These are phyloP conservation scores for Puccinia novopanici DNA, from an alignment of 1,284 basidiomycete species.

Conservation along the genomic window DNA sequence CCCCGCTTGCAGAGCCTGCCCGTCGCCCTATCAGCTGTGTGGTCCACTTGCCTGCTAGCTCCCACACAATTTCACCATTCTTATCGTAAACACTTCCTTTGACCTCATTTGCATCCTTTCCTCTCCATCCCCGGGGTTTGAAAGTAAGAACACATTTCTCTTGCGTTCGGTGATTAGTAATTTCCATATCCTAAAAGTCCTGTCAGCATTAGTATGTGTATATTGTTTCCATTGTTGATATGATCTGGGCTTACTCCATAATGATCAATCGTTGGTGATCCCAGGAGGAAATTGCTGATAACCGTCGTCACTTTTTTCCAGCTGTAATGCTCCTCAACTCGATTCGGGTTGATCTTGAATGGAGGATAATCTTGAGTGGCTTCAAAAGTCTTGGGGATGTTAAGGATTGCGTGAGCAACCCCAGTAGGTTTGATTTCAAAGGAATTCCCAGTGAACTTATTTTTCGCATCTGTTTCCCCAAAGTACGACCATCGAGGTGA, in stretches of 20 bases:
- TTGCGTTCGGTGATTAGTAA: constrained; percentile 89
- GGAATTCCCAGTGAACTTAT: constrained; percentile 91
- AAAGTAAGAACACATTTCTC: constrained; percentile 88
- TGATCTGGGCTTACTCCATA: constrained; percentile 67
- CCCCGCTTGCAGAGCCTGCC: constrained; percentile 64
- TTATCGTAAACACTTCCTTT: constrained; percentile 77
- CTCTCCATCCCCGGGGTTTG: constrained; percentile 93
- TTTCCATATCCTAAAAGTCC: constrained; percentile 68
- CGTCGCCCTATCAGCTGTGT: constrained; percentile 85
- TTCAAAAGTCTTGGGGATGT: constrained; percentile 70
- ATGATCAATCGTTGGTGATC: constrained; percentile 91
- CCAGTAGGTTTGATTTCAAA: constrained; percentile 97
- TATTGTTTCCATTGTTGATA: background rate
- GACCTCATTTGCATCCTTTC: constrained; percentile 87
- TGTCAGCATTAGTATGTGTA: background rate
- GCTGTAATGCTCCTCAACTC: constrained; percentile 77
- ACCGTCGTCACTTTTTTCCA: constrained; percentile 96
- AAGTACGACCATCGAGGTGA: constrained; percentile 86
- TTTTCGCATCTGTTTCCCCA: constrained; percentile 89
- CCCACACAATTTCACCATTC: constrained; percentile 71
- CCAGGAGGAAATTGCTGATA: constrained; percentile 89
- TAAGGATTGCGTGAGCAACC: constrained; percentile 82
- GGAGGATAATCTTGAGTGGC: constrained; percentile 58
- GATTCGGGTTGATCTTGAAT: constrained; percentile 60
- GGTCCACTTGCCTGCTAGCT: constrained; percentile 95